These are phyloP conservation scores for Plasmodium cynomolgi DNA, from an alignment of 169 alveolate genomes.

Conservation along the genomic window DNA sequence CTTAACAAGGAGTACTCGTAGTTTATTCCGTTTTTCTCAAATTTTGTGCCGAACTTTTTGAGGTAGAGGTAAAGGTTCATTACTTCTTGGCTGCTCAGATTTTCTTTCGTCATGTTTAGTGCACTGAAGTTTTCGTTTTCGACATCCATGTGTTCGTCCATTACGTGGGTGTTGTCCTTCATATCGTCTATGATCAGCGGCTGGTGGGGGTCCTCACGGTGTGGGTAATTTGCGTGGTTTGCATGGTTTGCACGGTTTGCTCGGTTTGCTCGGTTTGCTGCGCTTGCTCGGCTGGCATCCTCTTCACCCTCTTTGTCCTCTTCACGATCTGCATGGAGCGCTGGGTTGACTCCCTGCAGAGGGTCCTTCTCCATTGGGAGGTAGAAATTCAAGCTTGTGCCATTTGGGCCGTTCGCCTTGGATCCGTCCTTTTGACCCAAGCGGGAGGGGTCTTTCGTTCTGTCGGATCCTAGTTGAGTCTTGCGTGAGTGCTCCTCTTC, in stretches of 20 bases:
- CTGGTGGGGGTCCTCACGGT: background rate
- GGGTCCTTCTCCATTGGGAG: background rate
- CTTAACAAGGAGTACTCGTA: constrained; percentile 27
- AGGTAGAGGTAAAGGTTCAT: constrained; percentile 18
- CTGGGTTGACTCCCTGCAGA: background rate
- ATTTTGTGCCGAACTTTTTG: constrained; percentile 10
- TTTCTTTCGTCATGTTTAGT: constrained; percentile 16
- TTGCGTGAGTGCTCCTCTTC: background rate
- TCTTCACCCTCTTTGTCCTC: no score
- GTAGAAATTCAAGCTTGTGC: background rate
- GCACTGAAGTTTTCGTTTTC: background rate
- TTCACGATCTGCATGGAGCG: background rate
- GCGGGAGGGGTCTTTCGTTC: background rate
- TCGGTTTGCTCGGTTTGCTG: background rate
- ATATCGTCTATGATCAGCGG: background rate
- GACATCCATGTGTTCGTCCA: background rate
- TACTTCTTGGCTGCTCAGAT: constrained; percentile 31
- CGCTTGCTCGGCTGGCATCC: no score
- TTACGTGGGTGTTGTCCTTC: background rate
- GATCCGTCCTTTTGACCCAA: background rate
- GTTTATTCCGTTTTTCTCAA: constrained; percentile 3
- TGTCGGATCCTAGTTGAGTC: background rate
- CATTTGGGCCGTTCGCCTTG: background rate
- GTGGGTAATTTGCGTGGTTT: no score
- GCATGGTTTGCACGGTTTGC: background rate